Base-by-base conservation (phyloP, 768 basidiomycete genomes). In the Boletus rubescentipes region DNA sequence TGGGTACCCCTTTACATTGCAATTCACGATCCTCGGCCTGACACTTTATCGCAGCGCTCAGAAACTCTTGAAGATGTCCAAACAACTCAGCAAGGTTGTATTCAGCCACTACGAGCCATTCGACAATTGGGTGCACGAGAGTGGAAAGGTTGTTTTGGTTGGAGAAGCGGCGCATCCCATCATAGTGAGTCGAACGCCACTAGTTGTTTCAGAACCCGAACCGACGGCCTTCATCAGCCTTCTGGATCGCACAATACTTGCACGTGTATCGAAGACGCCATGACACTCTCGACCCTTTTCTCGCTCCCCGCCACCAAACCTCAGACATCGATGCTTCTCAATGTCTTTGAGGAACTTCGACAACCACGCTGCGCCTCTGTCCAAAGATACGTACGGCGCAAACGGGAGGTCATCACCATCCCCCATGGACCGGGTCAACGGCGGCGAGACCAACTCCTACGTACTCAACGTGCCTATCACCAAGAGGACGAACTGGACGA, bases 141-240 rank as follows among this genome's bases (percentile, higher is more conserved):
- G 72, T 5, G 79, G 77, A 10, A 73, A 73, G 47, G 71, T 83
- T 2, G 79, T 81, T 15, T 62, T 85, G 7, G 69, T 83, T 20
- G 85, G 84, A 31, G 79, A 85, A 57, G 82, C 83, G 1, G 82
- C 79, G 2, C 83, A 85, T 65, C 81, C 85, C 3, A 67, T 79
- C 34, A 63, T 78, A 58, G 83, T 80, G 46, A 57, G 61, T 49
- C 9, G 20, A 29, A 10, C 15, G 16, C n/a, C 30, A 18, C 16
- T 18, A 6, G 11, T 29, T 5, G 2, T 26, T 36, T 21, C 36
- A 16, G 37, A 32, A 6, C 21, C 11, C 4, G 23, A 16, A 8
- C 12, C 15, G 23, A 50, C 32, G 16, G 16, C 36, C 9, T 18
- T n/a, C 10, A 8, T 31, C 43, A 85, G 84, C 82, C 83, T 10